Evolutionary conservation across 371 early-diverging fungal genomes (phyloP).

Genomic region (Blyttiomyces sp.): DNA sequence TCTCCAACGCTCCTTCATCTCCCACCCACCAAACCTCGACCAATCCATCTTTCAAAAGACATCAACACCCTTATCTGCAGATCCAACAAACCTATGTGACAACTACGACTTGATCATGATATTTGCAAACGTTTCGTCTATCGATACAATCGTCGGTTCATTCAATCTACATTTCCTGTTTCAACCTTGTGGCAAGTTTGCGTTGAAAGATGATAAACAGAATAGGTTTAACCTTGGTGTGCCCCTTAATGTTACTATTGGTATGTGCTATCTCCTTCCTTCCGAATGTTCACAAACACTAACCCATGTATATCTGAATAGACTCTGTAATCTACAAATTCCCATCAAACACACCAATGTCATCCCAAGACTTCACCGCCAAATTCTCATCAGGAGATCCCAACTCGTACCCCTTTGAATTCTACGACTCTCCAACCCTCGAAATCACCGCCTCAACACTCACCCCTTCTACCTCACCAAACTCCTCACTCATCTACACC

Average conservation of each 20-base stretch:
- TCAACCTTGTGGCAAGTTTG: constrained; percentile 12
- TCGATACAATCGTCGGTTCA: background rate
- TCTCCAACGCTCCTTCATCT: background rate
- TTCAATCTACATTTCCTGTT: constrained; percentile 12
- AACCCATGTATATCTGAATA: background rate
- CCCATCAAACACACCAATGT: constrained; percentile 8
- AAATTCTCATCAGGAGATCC: constrained; percentile 9
- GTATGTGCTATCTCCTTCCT: background rate
- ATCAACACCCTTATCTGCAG: background rate
- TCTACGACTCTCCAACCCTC: constrained; percentile 5
- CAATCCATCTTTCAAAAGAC: background rate
- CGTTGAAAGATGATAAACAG: background rate
- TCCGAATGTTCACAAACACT: background rate
- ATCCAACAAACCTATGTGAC: background rate
- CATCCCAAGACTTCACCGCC: constrained; percentile 8
- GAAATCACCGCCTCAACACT: background rate
- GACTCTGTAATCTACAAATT: background rate
- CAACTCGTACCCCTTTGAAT: constrained; percentile 34
- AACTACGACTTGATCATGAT: constrained; percentile 2
- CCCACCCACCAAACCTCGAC: background rate
- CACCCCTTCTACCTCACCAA: too few relatives aligned
- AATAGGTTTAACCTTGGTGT: background rate
- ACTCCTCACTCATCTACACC: background rate
- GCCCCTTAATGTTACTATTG: constrained; percentile 19
- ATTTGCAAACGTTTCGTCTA: constrained; percentile 10